Conservation (phyloP, 805 yeast genomes). For the Wickerhamiella occidentalis region DNA sequence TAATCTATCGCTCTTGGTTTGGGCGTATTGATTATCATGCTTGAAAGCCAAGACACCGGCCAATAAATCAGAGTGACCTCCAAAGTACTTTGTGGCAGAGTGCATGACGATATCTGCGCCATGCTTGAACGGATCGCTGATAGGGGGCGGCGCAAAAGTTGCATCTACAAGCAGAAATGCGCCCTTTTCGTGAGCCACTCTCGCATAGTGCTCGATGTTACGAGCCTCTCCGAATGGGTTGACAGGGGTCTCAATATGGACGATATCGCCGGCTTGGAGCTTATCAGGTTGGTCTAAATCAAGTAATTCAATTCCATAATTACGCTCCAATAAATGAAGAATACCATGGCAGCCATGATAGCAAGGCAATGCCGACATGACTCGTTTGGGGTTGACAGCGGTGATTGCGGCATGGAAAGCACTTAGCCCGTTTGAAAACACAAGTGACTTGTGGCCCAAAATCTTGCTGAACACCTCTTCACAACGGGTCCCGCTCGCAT, state of each 20-base stretch:
- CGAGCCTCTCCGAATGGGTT: constrained; percentile 66
- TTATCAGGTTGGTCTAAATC: constrained; percentile 31
- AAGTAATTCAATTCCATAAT: constrained; percentile 34
- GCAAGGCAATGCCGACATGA: constrained; percentile 59
- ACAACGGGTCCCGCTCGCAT: constrained; percentile 56
- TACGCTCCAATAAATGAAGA: constrained; percentile 47
- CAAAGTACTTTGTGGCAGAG: constrained; percentile 86
- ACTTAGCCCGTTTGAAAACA: constrained; percentile 66
- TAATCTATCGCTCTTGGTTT: constrained; percentile 54
- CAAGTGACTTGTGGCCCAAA: constrained; percentile 51
- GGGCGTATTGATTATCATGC: neutral
- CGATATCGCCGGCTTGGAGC: constrained; percentile 54
- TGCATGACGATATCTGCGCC: constrained; percentile 88
- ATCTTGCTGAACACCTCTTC: constrained; percentile 54
- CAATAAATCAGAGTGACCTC: constrained; percentile 87
- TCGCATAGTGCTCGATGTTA: constrained; percentile 52
- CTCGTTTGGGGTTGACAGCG: constrained; percentile 55
- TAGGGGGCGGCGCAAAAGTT: constrained; percentile 90
- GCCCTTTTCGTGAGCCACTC: constrained; percentile 63
- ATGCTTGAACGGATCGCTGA: constrained; percentile 64
- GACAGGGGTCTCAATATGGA: constrained; percentile 62
- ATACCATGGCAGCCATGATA: constrained; percentile 80
- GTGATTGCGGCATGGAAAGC: constrained; percentile 70
- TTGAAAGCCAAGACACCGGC: constrained; percentile 58
- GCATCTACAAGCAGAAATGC: constrained; percentile 67